phyloP scores from a whole-genome alignment of 495 filamentous ascomycete genomes.

The Aspergillus nanangensis region DNA sequence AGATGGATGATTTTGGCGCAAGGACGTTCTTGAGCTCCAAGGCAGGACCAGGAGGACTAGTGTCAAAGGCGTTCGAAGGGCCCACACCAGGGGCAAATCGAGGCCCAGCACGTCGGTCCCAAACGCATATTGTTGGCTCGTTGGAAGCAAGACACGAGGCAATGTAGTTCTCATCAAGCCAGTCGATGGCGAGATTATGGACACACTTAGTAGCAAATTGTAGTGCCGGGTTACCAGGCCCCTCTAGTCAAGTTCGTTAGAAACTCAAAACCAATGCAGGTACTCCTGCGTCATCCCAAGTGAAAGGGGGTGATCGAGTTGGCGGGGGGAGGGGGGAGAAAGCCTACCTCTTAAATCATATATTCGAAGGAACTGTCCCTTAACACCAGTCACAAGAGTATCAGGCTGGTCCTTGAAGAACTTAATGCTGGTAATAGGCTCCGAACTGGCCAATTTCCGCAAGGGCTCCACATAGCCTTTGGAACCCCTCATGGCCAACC shows the following conservation, averaged over 20 bases:
- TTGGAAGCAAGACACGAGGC: conserved; percentile 72
- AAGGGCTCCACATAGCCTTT: conserved; percentile 55
- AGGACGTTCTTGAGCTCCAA: conserved; percentile 66
- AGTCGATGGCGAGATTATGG: conserved; percentile 87
- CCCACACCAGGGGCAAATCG: conserved; percentile 40
- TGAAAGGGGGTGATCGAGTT: too few species aligned
- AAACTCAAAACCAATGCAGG: conserved; percentile 4
- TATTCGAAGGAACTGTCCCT: conserved; percentile 79
- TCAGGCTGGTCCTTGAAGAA: conserved; percentile 87
- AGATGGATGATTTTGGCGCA: conserved; percentile 55
- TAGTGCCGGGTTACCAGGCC: conserved; percentile 49
- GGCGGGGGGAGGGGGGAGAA: too few species aligned
- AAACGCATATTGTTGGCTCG: conserved; percentile 71
- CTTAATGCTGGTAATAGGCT: conserved; percentile 83
- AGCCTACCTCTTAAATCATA: conserved; percentile 81
- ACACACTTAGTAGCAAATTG: conserved; percentile 78
- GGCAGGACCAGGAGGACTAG: conserved; percentile 43
- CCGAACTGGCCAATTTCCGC: conserved; percentile 72
- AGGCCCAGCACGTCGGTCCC: conserved; percentile 74
- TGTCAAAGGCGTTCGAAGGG: conserved; percentile 26
- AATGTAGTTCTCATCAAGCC: conserved; percentile 89
- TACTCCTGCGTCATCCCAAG: not conserved
- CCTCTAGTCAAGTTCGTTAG: conserved; percentile 28
- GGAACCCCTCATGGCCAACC: conserved; percentile 40
- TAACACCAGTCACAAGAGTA: conserved; percentile 75